phyloP scores from a whole-genome alignment of 164 flowering plant genomes.

The Protea cynaroides region DNA sequence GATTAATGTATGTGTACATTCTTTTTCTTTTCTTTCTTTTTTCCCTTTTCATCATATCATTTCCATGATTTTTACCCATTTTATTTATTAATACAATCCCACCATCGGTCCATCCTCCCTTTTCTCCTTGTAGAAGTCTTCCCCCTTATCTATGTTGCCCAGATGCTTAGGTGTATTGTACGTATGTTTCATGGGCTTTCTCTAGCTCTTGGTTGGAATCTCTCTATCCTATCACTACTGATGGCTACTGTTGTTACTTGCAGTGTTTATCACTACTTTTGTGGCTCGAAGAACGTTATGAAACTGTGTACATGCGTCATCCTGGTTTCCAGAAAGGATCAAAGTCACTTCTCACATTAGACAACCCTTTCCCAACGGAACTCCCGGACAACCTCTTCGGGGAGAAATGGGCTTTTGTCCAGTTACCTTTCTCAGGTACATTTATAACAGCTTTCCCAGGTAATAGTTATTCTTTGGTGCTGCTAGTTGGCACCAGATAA shows the following conservation, averaged over 20 bases:
- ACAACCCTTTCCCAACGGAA: constrained; percentile 91
- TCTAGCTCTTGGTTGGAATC: not conserved
- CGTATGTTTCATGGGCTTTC: not conserved
- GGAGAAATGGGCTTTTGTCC: constrained; percentile 97
- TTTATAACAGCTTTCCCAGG: not conserved
- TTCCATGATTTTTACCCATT: too few relatives aligned
- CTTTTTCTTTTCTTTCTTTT: not conserved
- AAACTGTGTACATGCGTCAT: constrained; percentile 79
- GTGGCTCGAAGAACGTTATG: constrained; percentile 95
- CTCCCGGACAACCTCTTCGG: constrained; percentile 92
- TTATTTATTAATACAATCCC: too few relatives aligned
- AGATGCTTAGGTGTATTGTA: too few relatives aligned
- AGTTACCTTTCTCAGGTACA: constrained; percentile 82
- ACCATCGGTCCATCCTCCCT: too few relatives aligned
- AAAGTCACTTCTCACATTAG: constrained; percentile 76
- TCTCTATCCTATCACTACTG: not conserved
- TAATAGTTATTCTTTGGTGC: not conserved
- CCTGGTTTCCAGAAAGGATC: constrained; percentile 93
- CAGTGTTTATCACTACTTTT: constrained; percentile 86
- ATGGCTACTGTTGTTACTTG: constrained; percentile 11
- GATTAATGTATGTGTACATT: too few relatives aligned
- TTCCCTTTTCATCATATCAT: too few relatives aligned
- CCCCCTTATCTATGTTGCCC: not conserved
- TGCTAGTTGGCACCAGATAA: not conserved
- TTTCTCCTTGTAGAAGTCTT: too few relatives aligned